A percentile compares a stretch with the other conserved stretches of the same genome.
Conservation (phyloP, 2,329 filamentous ascomycete genomes). For the Lomentospora prolificans region DNA sequence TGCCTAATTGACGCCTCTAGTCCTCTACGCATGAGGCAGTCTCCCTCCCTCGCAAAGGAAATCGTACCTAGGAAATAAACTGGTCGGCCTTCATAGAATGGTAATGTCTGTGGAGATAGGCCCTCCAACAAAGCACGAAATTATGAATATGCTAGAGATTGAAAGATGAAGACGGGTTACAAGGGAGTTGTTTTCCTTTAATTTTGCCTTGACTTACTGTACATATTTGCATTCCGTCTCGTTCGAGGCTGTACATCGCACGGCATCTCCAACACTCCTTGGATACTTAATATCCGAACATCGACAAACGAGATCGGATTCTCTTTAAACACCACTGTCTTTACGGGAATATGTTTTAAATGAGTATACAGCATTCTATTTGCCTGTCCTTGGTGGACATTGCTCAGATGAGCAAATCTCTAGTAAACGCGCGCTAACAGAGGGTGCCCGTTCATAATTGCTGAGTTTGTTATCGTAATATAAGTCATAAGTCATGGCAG, state of each 20-base stretch:
- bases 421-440: not conserved
- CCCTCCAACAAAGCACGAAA: not conserved
- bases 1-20: not conserved
- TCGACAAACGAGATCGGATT: too few relatives aligned
- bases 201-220: not conserved
- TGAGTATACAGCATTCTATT: not conserved
- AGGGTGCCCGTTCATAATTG: not conserved
- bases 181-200: not conserved
- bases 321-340: too few relatives aligned
- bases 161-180: not conserved
- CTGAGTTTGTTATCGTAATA: not conserved
- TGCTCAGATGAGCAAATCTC: not conserved
- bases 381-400: not conserved
- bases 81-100: not conserved
- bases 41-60: not conserved
- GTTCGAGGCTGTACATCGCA: too few relatives aligned
- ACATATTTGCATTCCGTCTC: too few relatives aligned
- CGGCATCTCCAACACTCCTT: too few relatives aligned
- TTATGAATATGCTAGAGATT: not conserved
- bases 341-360: not conserved
- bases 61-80: not conserved
- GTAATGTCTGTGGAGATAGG: not conserved
- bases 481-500: not conserved
- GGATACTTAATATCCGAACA: too few relatives aligned
- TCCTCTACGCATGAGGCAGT: not conserved